Base-by-base conservation (phyloP, 306 rosid genomes). In the Trichosanthes truncata region DNA sequence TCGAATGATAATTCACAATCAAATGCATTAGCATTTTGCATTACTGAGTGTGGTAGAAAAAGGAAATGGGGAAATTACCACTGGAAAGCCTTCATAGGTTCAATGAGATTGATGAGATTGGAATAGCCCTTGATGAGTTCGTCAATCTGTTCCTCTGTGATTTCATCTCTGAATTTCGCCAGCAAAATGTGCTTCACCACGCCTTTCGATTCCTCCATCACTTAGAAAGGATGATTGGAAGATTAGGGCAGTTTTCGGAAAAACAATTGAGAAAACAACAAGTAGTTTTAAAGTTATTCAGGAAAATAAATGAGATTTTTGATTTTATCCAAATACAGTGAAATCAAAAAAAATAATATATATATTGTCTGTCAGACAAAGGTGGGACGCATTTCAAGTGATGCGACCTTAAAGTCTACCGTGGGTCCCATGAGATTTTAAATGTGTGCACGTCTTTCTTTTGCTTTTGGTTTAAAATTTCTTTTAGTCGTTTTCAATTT, bases 41-140 rank as follows among this genome's bases (percentile, higher is more conserved):
- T 66, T 7, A 9, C 41, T 33, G 36, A 62, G 0, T 62, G 8
- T 3, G 41, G 66, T 0, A 71, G 20, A 31, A n/a, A 40, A 20
- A 31, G 5, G 8, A 72, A 36, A 57, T 12, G 29, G 68, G 2
- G 66, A 51, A 38, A 41, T 26, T 77, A 94, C 98, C 98, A 95
- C 20, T 88, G 93, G 86, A 95, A 92, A 67, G 97, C 80, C 56
- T 92, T 90, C 97, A 95, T 92, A 66, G 92, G 48, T 6, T 88
- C 89, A 56, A 91, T 29, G 87, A 89, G 82, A 69, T 82, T 83
- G 83, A 95, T 89, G 83, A 95, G 96, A 52, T 87, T 90, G 72
- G 97, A 92, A 63, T 87, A 95, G 57, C 52, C 85, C 35, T 92
- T 91, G 77, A 87, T 89, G 51, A 91, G 91, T 23, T 89, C 72